phyloP scores from a whole-genome alignment of 495 filamentous ascomycete genomes.

The Amniculicola lignicola region DNA sequence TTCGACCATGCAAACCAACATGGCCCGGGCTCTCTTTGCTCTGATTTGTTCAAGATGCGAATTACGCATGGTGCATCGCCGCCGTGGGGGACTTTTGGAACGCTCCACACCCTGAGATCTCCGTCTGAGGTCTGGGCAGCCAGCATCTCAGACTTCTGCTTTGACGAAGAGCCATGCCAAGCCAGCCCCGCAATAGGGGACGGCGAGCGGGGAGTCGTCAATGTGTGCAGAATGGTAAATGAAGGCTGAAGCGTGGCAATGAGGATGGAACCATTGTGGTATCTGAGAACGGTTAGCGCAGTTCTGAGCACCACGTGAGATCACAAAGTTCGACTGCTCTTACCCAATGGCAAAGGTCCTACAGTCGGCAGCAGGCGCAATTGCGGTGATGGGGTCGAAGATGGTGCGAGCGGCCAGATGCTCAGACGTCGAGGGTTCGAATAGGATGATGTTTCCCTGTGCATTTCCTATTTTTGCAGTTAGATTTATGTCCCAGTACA shows the following conservation, averaged over 20 bases:
- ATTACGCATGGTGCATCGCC: conserved; percentile 75
- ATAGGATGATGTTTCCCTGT: conserved; percentile 90
- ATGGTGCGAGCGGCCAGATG: conserved; percentile 91
- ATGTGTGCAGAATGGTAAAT: conserved; percentile 91
- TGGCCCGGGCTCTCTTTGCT: conserved; percentile 68
- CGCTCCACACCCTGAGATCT: conserved; percentile 94
- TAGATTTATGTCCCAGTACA: background rate
- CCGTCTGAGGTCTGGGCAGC: conserved; percentile 89
- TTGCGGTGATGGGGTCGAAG: conserved; percentile 85
- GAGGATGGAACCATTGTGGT: conserved; percentile 91
- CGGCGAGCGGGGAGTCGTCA: conserved; percentile 75
- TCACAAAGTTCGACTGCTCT: too few relatives aligned
- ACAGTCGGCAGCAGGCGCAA: conserved; percentile 89
- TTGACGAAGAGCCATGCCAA: conserved; percentile 96
- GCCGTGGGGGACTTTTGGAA: conserved; percentile 78
- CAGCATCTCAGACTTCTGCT: conserved; percentile 97
- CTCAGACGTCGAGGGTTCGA: conserved; percentile 89
- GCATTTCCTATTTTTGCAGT: conserved; percentile 62
- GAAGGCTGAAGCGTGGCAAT: conserved; percentile 84
- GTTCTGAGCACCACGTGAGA: background rate
- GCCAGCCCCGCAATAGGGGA: conserved; percentile 86
- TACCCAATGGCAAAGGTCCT: conserved; percentile 96
- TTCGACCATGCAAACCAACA: conserved; percentile 99
- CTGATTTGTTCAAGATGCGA: conserved; percentile 75
- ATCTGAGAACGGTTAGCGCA: conserved; percentile 52